phyloP scores from a whole-genome alignment of 371 early-diverging fungal genomes.

The Rhizopus stolonifer region DNA sequence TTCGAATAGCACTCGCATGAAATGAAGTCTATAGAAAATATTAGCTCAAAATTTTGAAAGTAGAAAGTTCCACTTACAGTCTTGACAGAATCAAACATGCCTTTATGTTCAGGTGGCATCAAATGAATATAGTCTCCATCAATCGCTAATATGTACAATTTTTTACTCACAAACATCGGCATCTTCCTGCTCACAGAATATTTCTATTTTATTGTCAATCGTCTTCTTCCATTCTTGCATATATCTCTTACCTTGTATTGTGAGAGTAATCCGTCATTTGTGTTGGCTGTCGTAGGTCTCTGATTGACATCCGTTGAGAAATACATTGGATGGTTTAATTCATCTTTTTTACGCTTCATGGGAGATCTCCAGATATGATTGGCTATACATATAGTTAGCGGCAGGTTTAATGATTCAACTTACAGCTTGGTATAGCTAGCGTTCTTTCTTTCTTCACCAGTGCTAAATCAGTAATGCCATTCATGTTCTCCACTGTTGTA shows the following conservation, averaged over 20 bases:
- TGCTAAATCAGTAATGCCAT: slow-evolving; percentile 67
- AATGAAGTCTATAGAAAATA: slow-evolving; percentile 59
- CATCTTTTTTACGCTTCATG: slow-evolving; percentile 49
- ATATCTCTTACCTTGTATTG: slow-evolving; percentile 38
- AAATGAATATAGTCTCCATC: slow-evolving; percentile 93
- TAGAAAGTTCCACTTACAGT: slow-evolving; percentile 52
- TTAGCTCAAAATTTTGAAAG: background rate
- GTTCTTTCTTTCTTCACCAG: slow-evolving; percentile 67
- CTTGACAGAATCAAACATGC: slow-evolving; percentile 80
- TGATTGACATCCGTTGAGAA: slow-evolving; percentile 29
- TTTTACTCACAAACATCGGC: slow-evolving; percentile 80
- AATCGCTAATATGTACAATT: slow-evolving; percentile 86
- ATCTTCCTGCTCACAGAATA: slow-evolving; percentile 74
- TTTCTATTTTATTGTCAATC: slow-evolving; percentile 33
- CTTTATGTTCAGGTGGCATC: slow-evolving; percentile 82
- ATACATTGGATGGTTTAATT: slow-evolving; percentile 34
- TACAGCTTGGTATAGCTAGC: slow-evolving; percentile 56
- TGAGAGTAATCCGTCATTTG: slow-evolving; percentile 39
- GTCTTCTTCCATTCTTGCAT: background rate
- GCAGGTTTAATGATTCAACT: too few relatives aligned
- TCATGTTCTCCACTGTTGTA: slow-evolving; percentile 72
- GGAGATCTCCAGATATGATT: slow-evolving; percentile 51
- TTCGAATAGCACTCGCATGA: slow-evolving; percentile 74
- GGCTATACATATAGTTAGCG: too few relatives aligned
- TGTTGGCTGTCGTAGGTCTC: slow-evolving; percentile 22